Base-by-base conservation (phyloP, 129 eudicot species). In the Artemisia tridentata region DNA sequence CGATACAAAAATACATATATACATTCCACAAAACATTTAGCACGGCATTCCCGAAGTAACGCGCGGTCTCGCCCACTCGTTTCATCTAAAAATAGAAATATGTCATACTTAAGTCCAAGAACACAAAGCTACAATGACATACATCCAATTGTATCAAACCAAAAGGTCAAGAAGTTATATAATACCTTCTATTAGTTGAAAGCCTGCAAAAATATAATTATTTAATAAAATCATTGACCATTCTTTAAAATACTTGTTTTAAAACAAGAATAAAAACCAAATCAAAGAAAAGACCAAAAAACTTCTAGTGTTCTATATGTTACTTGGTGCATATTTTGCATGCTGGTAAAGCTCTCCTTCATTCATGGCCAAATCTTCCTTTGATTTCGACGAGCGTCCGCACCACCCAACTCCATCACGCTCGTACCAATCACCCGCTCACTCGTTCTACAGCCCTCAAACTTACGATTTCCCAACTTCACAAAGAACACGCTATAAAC, bases 301-400 rank as follows among this genome's bases (percentile, higher is more conserved):
- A 25, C 75, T 55, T 72, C 62, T 72, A 2, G 23, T 49, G 56
- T 14, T 76, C 3, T 12, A 34, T 34, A 34, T 45, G 14, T 31
- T 63, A 5, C 23, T 10, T 72, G 59, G 38, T 38, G 45, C 45
- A 38, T 38, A 18, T 50, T 63, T 23, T 82, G 78, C 80, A 78
- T 74, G 78, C 47, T 14, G 56, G 64, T 20, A 51, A 56, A 16
- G 17, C 27, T 14, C 4, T 5, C 17, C n/a, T 61, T 61, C 72
- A n/a, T 73, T 73, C 81, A 86, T 86, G 91, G 75, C 79, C 20
- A 80, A 81, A 54, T 75, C 74, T 62, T 61, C 80, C 67, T 75
- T 67, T 18, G 80, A 79, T 47, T 64, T 72, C 20, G 73, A 85
- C 55, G 61, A 56, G 52, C 68, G 68, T 14, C 77, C 72, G 18